Percentiles rank a stretch among this genome's conserved stretches.
Conservation (phyloP, 805 yeast species). For the Nakazawaea anatomiae region DNA sequence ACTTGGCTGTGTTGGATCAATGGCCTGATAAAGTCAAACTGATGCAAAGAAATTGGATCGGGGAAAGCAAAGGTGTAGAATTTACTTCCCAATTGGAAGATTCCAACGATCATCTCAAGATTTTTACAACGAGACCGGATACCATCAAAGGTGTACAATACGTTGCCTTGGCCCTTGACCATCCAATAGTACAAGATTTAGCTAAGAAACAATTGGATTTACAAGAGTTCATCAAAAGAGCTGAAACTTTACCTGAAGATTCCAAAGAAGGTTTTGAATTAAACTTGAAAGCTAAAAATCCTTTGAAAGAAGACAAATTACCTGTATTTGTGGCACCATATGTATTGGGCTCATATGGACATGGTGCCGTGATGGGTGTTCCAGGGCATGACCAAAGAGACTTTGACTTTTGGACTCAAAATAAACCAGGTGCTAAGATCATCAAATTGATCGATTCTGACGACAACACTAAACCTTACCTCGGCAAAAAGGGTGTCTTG, state of each 20-base stretch:
- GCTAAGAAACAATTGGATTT: conserved; percentile 36
- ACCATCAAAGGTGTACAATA: conserved; percentile 81
- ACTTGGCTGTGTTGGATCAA: conserved; percentile 50
- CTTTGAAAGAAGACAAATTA: conserved; percentile 43
- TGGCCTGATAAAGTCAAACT: conserved; percentile 90
- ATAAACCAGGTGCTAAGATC: conserved; percentile 40
- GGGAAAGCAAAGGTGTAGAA: conserved; percentile 76
- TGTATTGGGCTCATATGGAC: conserved; percentile 77
- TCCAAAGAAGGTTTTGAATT: conserved; percentile 60
- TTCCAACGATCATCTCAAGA: conserved; percentile 29
- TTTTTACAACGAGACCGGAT: conserved; percentile 88
- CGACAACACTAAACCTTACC: conserved; percentile 25
- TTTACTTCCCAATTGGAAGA: conserved; percentile 40
- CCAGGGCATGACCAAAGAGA: conserved; percentile 93
- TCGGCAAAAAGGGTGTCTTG: conserved; percentile 39
- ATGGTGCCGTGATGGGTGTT: conserved; percentile 97
- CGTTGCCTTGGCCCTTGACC: conserved; percentile 70
- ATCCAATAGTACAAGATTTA: conserved; percentile 45
- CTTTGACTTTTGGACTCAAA: conserved; percentile 67
- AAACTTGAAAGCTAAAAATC: conserved; percentile 45
- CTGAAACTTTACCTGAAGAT: conserved; percentile 33
- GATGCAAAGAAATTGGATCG: conserved; percentile 96
- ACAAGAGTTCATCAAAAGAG: conserved; percentile 35
- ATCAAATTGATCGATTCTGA: conserved; percentile 36
- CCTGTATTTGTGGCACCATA: conserved; percentile 92